A percentile compares a stretch with the other conserved stretches of the same genome.
phyloP scores from a whole-genome alignment of 2,329 filamentous ascomycete species.

The Aspergillus alliaceus region DNA sequence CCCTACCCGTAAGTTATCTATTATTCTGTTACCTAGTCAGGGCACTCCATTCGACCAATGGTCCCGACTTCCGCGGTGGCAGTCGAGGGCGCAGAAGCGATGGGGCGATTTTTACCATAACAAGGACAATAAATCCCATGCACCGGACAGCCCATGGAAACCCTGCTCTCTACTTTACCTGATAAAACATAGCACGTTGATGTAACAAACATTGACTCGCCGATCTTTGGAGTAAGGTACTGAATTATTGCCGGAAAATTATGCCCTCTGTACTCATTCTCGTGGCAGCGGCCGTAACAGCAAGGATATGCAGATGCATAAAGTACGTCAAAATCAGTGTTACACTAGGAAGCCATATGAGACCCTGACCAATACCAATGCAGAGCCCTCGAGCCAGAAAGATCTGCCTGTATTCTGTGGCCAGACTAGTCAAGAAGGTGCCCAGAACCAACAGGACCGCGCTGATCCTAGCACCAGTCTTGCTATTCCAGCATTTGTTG shows the following conservation, averaged over 20 bases:
- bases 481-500: no score
- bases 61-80: no score
- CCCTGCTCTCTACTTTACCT: no score
- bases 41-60: no score
- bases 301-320: constrained; percentile 35
- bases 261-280: constrained; percentile 44
- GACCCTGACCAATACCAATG: constrained; percentile 43
- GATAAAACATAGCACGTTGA: background rate
- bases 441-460: no score
- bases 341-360: constrained; percentile 42
- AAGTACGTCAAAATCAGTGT: constrained; percentile 45
- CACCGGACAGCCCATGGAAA: constrained; percentile 50
- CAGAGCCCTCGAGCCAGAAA: constrained; percentile 48
- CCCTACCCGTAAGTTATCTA: no score
- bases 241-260: constrained; percentile 46
- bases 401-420: constrained; percentile 49
- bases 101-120: no score
- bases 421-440: constrained; percentile 49
- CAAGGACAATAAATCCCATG: constrained; percentile 39
- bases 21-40: no score
- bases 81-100: no score
- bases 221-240: constrained; percentile 38
- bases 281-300: constrained; percentile 36
- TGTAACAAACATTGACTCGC: background rate
- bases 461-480: no score